phyloP scores from a whole-genome alignment of 495 filamentous ascomycete genomes.

The Podospora pseudopauciseta region DNA sequence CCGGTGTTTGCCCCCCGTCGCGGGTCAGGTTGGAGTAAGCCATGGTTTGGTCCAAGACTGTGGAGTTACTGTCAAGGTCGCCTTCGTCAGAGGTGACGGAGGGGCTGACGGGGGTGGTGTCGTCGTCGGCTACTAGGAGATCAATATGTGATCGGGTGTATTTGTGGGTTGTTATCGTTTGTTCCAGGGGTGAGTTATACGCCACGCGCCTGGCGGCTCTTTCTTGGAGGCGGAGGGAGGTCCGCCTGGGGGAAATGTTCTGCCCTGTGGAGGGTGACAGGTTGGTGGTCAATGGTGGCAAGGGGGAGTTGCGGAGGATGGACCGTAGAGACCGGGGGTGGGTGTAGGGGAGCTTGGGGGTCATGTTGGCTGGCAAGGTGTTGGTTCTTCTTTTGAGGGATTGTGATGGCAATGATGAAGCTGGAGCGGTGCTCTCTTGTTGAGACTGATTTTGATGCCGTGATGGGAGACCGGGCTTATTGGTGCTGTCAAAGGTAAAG shows the following conservation, averaged over 20 bases:
- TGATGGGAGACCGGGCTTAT: background rate
- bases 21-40: slow-evolving; percentile 46
- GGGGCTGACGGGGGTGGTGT: slow-evolving; percentile 48
- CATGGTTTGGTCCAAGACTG: slow-evolving; percentile 45
- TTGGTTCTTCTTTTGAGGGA: slow-evolving; percentile 34
- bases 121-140: slow-evolving; percentile 42
- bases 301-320: slow-evolving; percentile 74
- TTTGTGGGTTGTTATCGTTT: slow-evolving; percentile 53
- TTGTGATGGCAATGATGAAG: slow-evolving; percentile 27
- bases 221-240: slow-evolving; percentile 48
- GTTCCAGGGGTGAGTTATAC: slow-evolving; percentile 51
- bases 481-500: slow-evolving; percentile 37
- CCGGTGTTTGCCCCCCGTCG: slow-evolving; percentile 54
- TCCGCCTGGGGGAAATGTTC: slow-evolving; percentile 45
- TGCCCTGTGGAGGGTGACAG: slow-evolving; percentile 25
- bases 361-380: slow-evolving; percentile 28
- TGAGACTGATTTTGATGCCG: slow-evolving; percentile 9
- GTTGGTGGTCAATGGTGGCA: slow-evolving; percentile 43
- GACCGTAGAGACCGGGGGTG: slow-evolving; percentile 62
- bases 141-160: slow-evolving; percentile 56
- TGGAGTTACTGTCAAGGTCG: slow-evolving; percentile 22
- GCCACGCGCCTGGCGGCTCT: slow-evolving; percentile 47
- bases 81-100: slow-evolving; percentile 19
- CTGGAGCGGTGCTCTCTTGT: background rate
- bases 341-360: slow-evolving; percentile 54